Percentiles rank a stretch among this genome's conserved stretches.
phyloP scores from a whole-genome alignment of 148 eudicot genomes.

The Hydrangea macrophylla region DNA sequence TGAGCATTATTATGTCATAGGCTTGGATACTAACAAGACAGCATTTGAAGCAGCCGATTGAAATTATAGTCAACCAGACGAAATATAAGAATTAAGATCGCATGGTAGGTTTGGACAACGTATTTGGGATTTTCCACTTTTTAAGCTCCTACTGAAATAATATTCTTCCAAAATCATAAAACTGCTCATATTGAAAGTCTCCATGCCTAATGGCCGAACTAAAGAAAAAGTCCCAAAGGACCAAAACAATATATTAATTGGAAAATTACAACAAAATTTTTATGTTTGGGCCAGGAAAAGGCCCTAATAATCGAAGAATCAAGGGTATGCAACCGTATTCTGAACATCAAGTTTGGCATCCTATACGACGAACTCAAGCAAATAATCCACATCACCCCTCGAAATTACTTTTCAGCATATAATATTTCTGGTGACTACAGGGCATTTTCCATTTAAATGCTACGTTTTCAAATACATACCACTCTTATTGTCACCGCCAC shows the following conservation, averaged over 20 bases:
- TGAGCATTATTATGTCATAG: not conserved
- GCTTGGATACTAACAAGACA: not conserved
- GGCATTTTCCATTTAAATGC: conserved; percentile 8
- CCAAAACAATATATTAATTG: not conserved
- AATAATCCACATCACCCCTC: not conserved
- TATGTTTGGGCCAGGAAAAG: not conserved
- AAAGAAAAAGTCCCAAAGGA: not conserved
- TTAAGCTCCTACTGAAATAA: not conserved
- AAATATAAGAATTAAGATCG: not conserved
- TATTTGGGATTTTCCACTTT: not conserved
- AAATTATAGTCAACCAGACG: not conserved
- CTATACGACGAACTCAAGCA: not conserved
- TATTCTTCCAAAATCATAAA: not conserved
- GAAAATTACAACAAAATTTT: not conserved
- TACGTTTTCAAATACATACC: conserved; percentile 44
- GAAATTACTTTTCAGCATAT: not conserved
- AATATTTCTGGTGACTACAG: not conserved
- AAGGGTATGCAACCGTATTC: not conserved
- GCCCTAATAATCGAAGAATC: not conserved
- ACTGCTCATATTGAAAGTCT: not conserved
- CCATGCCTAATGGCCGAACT: not conserved
- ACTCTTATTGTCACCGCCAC: conserved; percentile 93
- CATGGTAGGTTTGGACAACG: not conserved
- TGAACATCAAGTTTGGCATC: not conserved
- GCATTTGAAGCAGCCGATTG: not conserved